phyloP scores from a whole-genome alignment of 1,139 yeast species.

The Diutina catenulata region DNA sequence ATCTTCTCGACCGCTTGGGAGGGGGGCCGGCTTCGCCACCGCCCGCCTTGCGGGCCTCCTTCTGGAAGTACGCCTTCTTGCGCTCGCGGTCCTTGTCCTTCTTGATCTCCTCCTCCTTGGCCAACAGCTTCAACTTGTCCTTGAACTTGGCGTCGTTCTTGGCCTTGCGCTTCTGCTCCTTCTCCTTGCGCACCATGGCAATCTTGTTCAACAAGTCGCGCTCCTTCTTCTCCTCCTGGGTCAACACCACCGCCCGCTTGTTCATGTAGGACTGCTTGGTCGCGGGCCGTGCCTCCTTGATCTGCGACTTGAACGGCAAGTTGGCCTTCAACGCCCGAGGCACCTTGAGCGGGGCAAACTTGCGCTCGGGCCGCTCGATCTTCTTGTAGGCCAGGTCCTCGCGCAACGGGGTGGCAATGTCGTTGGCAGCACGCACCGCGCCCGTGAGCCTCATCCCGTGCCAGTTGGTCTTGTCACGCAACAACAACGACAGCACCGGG shows the following conservation, averaged over 20 bases:
- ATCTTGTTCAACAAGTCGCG: conserved; percentile 83
- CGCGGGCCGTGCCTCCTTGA: conserved; percentile 49
- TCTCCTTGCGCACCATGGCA: conserved; percentile 72
- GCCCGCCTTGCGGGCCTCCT: conserved; percentile 62
- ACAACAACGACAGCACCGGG: conserved; percentile 84
- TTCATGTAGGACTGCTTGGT: conserved; percentile 73
- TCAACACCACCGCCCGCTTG: conserved; percentile 88
- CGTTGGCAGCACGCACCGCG: conserved; percentile 70
- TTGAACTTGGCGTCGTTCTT: conserved; percentile 72
- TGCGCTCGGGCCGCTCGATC: conserved; percentile 78
- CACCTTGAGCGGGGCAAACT: conserved; percentile 76
- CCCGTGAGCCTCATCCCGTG: conserved; percentile 95
- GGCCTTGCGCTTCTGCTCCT: conserved; percentile 64
- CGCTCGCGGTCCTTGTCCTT: conserved; percentile 70
- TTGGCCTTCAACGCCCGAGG: conserved; percentile 68
- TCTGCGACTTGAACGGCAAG: conserved; percentile 87
- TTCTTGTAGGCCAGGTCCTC: conserved; percentile 63
- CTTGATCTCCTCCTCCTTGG: conserved; percentile 60
- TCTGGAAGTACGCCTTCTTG: conserved; percentile 77
- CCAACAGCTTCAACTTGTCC: conserved; percentile 62
- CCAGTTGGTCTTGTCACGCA: conserved; percentile 76
- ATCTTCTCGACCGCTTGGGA: no score
- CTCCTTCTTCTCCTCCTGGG: conserved; percentile 90
- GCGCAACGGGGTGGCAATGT: conserved; percentile 53
- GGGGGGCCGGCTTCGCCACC: no score